phyloP scores from a whole-genome alignment of 2,329 filamentous ascomycete species.

The Myriosclerotinia duriaeana region DNA sequence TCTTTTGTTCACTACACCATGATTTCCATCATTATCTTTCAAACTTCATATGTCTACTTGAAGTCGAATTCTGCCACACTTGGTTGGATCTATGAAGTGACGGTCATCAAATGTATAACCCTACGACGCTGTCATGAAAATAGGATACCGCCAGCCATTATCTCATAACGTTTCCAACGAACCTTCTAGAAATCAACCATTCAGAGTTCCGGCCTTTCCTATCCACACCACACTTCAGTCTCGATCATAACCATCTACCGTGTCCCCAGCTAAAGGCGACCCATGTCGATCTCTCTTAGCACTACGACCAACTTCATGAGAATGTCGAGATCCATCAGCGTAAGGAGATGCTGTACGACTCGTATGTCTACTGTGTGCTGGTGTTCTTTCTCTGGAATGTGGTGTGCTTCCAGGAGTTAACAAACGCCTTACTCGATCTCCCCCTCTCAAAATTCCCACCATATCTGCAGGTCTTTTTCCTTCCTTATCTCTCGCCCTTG shows the following conservation, averaged over 20 bases:
- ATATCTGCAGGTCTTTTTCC: slow-evolving; percentile 28
- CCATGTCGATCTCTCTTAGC: not conserved
- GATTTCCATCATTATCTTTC: not conserved
- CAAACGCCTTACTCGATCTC: slow-evolving; percentile 27
- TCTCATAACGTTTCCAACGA: not conserved
- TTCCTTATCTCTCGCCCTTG: slow-evolving; percentile 24
- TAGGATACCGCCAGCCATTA: not conserved
- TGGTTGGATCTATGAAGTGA: not conserved
- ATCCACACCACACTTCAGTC: not conserved
- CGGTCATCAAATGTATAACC: not conserved
- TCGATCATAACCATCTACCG: slow-evolving; percentile 6
- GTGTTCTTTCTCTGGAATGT: not conserved
- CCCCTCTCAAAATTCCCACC: slow-evolving; percentile 26
- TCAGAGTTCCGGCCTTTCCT: not conserved
- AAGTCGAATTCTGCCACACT: not conserved
- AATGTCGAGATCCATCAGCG: slow-evolving; percentile 4
- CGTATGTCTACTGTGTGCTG: not conserved
- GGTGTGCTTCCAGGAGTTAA: slow-evolving; percentile 17
- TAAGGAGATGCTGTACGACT: slow-evolving; percentile 12
- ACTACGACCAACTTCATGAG: not conserved
- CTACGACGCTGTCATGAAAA: not conserved
- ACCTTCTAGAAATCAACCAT: not conserved
- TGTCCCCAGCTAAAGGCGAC: slow-evolving; percentile 5
- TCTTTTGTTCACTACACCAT: not conserved
- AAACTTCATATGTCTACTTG: not conserved